A percentile compares a stretch with the other conserved stretches of the same genome.
phyloP scores from a whole-genome alignment of 1,139 yeast species.

The Eremothecium gossypii region DNA sequence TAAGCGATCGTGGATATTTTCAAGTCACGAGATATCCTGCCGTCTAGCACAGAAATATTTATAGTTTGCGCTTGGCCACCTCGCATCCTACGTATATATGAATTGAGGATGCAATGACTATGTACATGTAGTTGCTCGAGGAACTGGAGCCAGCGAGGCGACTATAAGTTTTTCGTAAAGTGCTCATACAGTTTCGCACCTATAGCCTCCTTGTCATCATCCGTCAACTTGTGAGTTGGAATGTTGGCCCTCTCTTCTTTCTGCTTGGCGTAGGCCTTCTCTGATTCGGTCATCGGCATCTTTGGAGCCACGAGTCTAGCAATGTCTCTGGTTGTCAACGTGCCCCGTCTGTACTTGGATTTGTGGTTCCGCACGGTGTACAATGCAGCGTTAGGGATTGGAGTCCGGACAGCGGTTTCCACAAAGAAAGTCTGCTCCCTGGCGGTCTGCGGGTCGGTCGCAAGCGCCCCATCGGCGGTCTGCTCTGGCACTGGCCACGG shows the following conservation, averaged over 20 bases:
- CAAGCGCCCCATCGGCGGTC: slow-evolving; percentile 48
- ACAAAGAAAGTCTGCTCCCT: slow-evolving; percentile 70
- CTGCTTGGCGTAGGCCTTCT: slow-evolving; percentile 45
- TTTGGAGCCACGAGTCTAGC: slow-evolving; percentile 56
- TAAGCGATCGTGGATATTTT: too few relatives aligned
- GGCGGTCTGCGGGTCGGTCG: slow-evolving; percentile 52
- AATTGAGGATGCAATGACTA: background rate
- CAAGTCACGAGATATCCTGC: too few relatives aligned
- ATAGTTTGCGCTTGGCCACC: too few relatives aligned
- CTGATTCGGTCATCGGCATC: slow-evolving; percentile 68
- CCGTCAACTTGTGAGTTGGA: slow-evolving; percentile 44
- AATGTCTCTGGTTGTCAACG: slow-evolving; percentile 52
- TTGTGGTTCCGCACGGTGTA: slow-evolving; percentile 63
- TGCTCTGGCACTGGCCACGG: slow-evolving; percentile 89
- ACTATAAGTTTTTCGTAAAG: slow-evolving; percentile 10
- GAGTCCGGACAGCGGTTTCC: slow-evolving; percentile 54
- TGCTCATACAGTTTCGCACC: slow-evolving; percentile 33
- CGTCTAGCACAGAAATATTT: too few relatives aligned
- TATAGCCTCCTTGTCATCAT: slow-evolving; percentile 59
- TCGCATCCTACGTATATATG: too few relatives aligned
- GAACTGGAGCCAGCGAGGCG: background rate
- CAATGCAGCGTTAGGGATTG: slow-evolving; percentile 61
- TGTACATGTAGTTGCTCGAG: background rate
- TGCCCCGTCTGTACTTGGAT: slow-evolving; percentile 45
- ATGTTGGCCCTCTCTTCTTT: slow-evolving; percentile 41